Conservation (phyloP, 768 basidiomycete genomes). For the Phallus indusiatus region DNA sequence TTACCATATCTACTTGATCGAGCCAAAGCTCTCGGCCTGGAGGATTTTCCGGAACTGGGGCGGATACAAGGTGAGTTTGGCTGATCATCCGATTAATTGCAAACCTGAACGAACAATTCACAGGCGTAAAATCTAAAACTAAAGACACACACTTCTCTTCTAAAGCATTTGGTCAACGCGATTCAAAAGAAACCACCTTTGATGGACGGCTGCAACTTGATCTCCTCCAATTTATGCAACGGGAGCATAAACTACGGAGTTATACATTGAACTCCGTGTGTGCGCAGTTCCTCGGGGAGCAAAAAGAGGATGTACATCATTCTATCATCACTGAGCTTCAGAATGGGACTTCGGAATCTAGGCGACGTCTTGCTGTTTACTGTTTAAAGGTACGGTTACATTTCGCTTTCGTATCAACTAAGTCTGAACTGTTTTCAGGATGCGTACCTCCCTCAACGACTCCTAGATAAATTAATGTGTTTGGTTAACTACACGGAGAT, state of each 20-base stretch:
- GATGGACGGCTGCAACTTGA: slow-evolving; percentile 95
- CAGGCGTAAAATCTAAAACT: slow-evolving; percentile 67
- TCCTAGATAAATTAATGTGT: slow-evolving; percentile 98
- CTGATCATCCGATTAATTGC: neutral
- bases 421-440: slow-evolving; percentile 52
- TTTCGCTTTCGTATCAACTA: neutral
- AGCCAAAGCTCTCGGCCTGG: slow-evolving; percentile 68
- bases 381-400: slow-evolving; percentile 71
- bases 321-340: slow-evolving; percentile 98
- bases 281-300: slow-evolving; percentile 94
- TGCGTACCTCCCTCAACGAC: slow-evolving; percentile 92
- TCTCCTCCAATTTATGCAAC: slow-evolving; percentile 94
- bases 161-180: slow-evolving; percentile 93
- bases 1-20: slow-evolving; percentile 93
- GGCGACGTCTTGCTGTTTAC: slow-evolving; percentile 90
- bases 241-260: slow-evolving; percentile 93
- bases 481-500: slow-evolving; percentile 98
- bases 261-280: slow-evolving; percentile 98
- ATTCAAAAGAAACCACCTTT: slow-evolving; percentile 86
- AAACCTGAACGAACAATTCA: slow-evolving; percentile 8
- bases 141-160: slow-evolving; percentile 98
- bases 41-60: slow-evolving; percentile 65
- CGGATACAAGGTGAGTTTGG: slow-evolving; percentile 55
- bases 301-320: slow-evolving; percentile 98
- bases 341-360: slow-evolving; percentile 90